These are phyloP conservation scores for Acanthamoeba healyi DNA, from an alignment of 208 protist genomes.

Conservation along the genomic window DNA sequence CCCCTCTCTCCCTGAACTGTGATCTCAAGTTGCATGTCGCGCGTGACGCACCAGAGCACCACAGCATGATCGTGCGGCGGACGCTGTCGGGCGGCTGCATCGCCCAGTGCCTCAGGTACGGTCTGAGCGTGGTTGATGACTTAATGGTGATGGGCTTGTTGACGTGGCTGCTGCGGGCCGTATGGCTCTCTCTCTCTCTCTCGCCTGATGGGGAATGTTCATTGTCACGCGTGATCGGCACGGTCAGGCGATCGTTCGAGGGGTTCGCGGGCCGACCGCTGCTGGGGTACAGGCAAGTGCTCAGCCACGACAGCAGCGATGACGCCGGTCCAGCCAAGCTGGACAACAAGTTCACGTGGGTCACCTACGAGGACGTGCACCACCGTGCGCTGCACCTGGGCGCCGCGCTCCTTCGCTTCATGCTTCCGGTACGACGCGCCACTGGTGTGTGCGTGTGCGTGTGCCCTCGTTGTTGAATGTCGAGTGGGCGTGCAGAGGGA, in stretches of 20 bases:
- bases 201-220: too few species aligned
- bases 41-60: background rate
- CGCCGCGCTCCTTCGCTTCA: background rate
- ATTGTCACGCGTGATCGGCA: too few species aligned
- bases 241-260: background rate
- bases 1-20: too few species aligned
- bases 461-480: background rate
- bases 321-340: background rate
- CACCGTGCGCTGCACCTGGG: background rate
- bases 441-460: background rate
- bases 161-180: too few species aligned
- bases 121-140: background rate
- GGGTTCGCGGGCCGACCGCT: background rate
- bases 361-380: slow-evolving; percentile 1
- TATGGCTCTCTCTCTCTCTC: background rate
- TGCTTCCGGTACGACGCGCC: background rate
- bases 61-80: background rate
- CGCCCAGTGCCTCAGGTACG: background rate
- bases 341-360: background rate
- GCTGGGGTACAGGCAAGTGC: background rate
- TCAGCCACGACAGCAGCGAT: background rate
- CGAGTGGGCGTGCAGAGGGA: slow-evolving; percentile 3
- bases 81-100: background rate
- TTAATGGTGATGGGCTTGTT: background rate
- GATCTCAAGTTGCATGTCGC: background rate